Conservation (phyloP, 2,329 filamentous ascomycete species). For the Penicillium paneum region DNA sequence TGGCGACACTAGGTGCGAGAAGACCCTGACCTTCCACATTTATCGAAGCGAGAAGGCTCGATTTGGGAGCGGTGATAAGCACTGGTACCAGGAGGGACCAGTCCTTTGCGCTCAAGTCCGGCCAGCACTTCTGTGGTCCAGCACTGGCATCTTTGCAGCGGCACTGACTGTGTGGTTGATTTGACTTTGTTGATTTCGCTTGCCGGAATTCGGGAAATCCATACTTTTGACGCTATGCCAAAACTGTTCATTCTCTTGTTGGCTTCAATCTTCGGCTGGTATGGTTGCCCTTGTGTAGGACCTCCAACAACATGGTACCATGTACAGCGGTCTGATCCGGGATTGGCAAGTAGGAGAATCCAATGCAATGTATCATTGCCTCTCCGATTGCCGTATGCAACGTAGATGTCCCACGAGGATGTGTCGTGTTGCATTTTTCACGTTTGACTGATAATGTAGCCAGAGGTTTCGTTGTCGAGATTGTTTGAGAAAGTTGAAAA, state of each 20-base stretch:
- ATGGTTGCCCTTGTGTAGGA: not conserved
- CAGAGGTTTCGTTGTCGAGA: no score
- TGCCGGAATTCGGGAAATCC: not conserved
- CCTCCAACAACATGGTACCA: not conserved
- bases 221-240: not conserved
- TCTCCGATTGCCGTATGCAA: not conserved
- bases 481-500: no score
- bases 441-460: no score
- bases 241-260: not conserved
- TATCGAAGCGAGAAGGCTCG: not conserved
- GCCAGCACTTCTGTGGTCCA: not conserved
- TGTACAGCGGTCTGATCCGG: not conserved
- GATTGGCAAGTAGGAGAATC: not conserved
- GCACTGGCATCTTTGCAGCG: not conserved
- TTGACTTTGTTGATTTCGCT: not conserved
- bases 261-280: not conserved
- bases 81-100: not conserved
- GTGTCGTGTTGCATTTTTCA: no score
- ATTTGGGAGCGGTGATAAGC: not conserved
- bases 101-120: not conserved
- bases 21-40: no score
- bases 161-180: not conserved
- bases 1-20: no score
- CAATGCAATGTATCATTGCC: not conserved
- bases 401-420: not conserved